A percentile compares a stretch with the other conserved stretches of the same genome.
These are phyloP conservation scores for Rhodomyrtus psidioides DNA, from an alignment of 441 rosid genomes.

Conservation along the genomic window DNA sequence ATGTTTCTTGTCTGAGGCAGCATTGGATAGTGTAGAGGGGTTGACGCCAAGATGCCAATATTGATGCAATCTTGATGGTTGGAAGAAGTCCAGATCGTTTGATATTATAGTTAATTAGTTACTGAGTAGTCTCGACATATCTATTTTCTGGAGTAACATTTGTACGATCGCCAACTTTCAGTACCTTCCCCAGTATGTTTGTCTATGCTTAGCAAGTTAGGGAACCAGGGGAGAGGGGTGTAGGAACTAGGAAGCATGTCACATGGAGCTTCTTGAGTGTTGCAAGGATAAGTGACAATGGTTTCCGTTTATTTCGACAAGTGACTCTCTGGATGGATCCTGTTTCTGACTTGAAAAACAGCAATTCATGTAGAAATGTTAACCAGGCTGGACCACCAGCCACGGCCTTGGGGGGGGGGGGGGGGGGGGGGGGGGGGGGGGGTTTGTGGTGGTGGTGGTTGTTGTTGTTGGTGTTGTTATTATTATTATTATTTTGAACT, in stretches of 20 bases:
- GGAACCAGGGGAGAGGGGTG: neutral
- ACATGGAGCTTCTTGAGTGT: neutral
- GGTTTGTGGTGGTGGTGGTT: too few species aligned
- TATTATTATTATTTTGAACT: neutral
- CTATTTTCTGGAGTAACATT: neutral
- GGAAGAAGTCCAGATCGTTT: neutral
- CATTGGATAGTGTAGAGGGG: neutral
- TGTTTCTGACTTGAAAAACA: neutral
- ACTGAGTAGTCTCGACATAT: neutral
- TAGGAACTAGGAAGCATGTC: neutral
- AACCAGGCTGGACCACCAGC: neutral
- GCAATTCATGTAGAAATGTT: neutral
- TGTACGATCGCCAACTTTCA: neutral
- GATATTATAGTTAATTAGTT: neutral
- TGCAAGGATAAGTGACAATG: neutral
- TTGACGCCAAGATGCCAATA: neutral
- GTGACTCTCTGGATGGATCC: neutral
- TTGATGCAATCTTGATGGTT: neutral
- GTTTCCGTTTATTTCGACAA: neutral
- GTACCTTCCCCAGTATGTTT: neutral
- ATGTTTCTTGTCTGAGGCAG: neutral
- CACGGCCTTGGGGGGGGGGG: neutral
- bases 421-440: too few species aligned
- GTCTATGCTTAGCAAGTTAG: neutral
- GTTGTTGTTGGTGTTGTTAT: neutral